Percentiles rank a stretch among this genome's conserved stretches.
Evolutionary conservation across 1,139 yeast genomes (phyloP).

Genomic region (Sugiyamaella paludigena): DNA sequence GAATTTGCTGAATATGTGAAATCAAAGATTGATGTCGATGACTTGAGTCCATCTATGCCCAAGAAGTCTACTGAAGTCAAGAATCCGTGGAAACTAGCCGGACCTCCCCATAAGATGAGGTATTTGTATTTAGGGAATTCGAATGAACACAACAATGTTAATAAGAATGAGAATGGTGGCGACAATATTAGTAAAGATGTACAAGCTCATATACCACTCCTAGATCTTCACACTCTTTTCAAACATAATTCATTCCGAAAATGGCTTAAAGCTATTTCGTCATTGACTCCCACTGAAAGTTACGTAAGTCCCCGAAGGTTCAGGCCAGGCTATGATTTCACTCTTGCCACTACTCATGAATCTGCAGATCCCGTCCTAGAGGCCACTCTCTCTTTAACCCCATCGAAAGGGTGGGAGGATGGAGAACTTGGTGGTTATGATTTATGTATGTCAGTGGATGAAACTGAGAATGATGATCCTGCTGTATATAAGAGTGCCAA

Average conservation of each 20-base stretch:
- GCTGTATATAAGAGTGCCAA: conserved; percentile 48
- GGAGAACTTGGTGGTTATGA: conserved; percentile 96
- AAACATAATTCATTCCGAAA: conserved; percentile 62
- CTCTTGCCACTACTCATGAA: conserved; percentile 63
- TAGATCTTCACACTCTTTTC: conserved; percentile 58
- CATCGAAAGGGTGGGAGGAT: conserved; percentile 76
- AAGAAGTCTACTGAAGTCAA: conserved; percentile 51
- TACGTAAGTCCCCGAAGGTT: conserved; percentile 77
- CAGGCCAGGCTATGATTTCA: conserved; percentile 93
- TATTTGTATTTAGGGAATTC: conserved; percentile 76
- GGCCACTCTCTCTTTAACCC: conserved; percentile 76
- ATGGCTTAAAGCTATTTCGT: conserved; percentile 66
- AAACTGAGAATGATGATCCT: conserved; percentile 29
- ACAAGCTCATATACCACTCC: conserved; percentile 37
- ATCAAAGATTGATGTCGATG: conserved; percentile 43
- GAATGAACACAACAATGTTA: conserved; percentile 1
- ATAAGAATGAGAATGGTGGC: conserved; percentile 10
- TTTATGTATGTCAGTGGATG: conserved; percentile 54
- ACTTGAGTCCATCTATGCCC: conserved; percentile 57
- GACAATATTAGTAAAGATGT: conserved; percentile 16
- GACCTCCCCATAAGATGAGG: conserved; percentile 92
- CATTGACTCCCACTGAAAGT: conserved; percentile 62
- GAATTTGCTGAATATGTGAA: conserved; percentile 52
- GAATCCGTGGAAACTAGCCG: conserved; percentile 85
- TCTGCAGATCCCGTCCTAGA: conserved; percentile 41